phyloP scores from a whole-genome alignment of 345 rosid species.

The Psidium friedrichsthalianum region DNA sequence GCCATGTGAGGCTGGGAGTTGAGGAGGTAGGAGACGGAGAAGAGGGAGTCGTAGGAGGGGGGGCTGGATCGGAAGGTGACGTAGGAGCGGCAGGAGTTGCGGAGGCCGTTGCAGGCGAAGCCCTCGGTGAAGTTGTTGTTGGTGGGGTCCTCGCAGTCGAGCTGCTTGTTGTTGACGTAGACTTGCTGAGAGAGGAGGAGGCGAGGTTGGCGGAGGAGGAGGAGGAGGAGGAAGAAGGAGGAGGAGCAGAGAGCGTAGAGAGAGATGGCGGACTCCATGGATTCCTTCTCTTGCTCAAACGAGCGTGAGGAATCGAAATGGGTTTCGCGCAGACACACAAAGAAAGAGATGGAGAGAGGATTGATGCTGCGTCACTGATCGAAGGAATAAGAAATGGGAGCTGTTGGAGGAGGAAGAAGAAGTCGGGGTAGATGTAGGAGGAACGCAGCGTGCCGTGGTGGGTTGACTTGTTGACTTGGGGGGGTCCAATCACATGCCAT shows the following conservation, averaged over 20 bases:
- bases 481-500: background rate
- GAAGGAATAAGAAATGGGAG: background rate
- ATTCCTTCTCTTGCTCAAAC: background rate
- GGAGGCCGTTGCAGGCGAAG: slow-evolving; percentile 33
- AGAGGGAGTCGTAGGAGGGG: slow-evolving; percentile 28
- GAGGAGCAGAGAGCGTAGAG: background rate
- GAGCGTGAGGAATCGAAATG: background rate
- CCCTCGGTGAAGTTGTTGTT: slow-evolving; percentile 37
- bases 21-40: slow-evolving; percentile 28
- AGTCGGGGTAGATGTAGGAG: background rate
- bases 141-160: slow-evolving; percentile 11
- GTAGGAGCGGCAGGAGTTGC: slow-evolving; percentile 45
- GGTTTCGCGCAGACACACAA: background rate
- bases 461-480: background rate
- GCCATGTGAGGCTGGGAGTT: slow-evolving; percentile 10
- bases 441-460: background rate
- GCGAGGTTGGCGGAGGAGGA: background rate
- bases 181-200: slow-evolving; percentile 35
- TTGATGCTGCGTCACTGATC: background rate
- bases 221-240: background rate
- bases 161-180: slow-evolving; percentile 54
- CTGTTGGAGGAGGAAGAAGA: background rate
- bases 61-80: slow-evolving; percentile 56
- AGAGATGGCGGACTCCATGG: background rate
- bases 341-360: background rate